A percentile compares a stretch with the other conserved stretches of the same genome.
Conservation (phyloP, 2,329 filamentous ascomycete genomes). For the Herpotrichia juniperi region DNA sequence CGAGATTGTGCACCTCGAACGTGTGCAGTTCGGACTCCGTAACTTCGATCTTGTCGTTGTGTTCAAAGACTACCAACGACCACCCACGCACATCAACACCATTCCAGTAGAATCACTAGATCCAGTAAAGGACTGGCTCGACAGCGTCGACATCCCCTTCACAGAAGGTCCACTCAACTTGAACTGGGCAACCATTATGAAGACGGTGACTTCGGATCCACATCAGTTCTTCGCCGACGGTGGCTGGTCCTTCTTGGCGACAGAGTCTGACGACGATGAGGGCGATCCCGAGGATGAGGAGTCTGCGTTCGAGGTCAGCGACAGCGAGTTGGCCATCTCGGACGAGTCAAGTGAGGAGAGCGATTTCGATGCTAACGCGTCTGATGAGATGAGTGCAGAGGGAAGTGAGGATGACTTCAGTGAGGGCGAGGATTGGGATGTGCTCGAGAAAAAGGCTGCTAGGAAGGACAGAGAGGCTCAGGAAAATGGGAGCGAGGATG, state of each 20-base stretch:
- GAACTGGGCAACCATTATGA: slow-evolving; percentile 99
- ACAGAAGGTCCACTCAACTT: slow-evolving; percentile 94
- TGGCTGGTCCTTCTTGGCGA: slow-evolving; percentile 90
- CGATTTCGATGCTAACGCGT: slow-evolving; percentile 90
- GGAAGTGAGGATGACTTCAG: slow-evolving; percentile 59
- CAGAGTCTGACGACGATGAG: slow-evolving; percentile 85
- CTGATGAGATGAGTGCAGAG: slow-evolving; percentile 77
- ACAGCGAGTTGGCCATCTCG: slow-evolving; percentile 74
- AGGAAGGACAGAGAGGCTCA: slow-evolving; percentile 65
- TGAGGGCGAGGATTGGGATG: slow-evolving; percentile 87
- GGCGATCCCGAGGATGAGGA: slow-evolving; percentile 82
- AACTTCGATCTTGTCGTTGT: slow-evolving; percentile 99
- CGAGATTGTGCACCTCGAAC: slow-evolving; percentile 93
- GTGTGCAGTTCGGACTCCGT: slow-evolving; percentile 94
- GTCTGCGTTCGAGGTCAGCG: slow-evolving; percentile 88
- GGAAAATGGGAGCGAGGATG: slow-evolving; percentile 63
- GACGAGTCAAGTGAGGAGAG: slow-evolving; percentile 86
- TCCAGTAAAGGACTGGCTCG: slow-evolving; percentile 96
- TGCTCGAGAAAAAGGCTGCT: slow-evolving; percentile 84
- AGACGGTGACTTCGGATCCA: slow-evolving; percentile 92
- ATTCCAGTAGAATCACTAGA: slow-evolving; percentile 96
- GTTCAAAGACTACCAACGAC: slow-evolving; percentile 94
- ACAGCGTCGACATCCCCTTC: slow-evolving; percentile 93
- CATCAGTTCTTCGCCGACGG: slow-evolving; percentile 95
- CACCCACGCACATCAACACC: slow-evolving; percentile 94